Percentiles rank a stretch among this genome's conserved stretches.
Evolutionary conservation across 495 filamentous ascomycete genomes (phyloP).

Genomic region (Monascus purpureus): DNA sequence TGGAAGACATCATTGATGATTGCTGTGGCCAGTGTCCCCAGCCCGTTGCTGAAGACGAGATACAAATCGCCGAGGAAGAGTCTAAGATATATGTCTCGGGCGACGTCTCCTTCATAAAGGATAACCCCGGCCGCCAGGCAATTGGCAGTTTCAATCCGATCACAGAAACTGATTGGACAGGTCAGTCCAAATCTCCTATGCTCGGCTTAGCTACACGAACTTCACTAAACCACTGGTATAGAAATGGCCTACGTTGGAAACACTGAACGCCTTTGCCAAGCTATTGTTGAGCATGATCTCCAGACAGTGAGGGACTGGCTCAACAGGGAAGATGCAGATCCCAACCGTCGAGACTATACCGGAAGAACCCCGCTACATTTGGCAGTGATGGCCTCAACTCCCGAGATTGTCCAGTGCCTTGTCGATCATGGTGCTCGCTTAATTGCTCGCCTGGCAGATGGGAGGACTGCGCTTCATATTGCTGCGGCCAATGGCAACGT

Average conservation of each 20-base stretch:
- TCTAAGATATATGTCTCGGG: conserved; percentile 59
- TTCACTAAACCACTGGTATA: too few relatives aligned
- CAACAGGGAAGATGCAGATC: conserved; percentile 41
- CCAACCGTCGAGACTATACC: conserved; percentile 60
- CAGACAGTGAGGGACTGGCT: conserved; percentile 57
- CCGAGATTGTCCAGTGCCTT: conserved; percentile 53
- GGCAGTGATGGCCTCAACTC: conserved; percentile 49
- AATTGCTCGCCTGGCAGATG: conserved; percentile 58
- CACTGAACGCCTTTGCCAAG: conserved; percentile 55
- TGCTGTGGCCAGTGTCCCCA: conserved; percentile 68
- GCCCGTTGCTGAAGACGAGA: conserved; percentile 53
- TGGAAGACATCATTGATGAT: conserved; percentile 54
- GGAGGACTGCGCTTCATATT: conserved; percentile 63
- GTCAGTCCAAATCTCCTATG: too few relatives aligned
- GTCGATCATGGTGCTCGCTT: conserved; percentile 62
- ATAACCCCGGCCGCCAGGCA: conserved; percentile 67
- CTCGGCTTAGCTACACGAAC: too few relatives aligned
- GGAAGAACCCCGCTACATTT: conserved; percentile 69
- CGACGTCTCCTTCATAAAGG: conserved; percentile 53
- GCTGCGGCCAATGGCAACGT: conserved; percentile 52
- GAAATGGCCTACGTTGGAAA: conserved; percentile 61
- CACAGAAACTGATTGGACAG: conserved; percentile 69
- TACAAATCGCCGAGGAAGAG: conserved; percentile 54
- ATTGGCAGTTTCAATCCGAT: conserved; percentile 64
- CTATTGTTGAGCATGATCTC: conserved; percentile 56